Base-by-base conservation (phyloP, 2,329 filamentous ascomycete species). In the Ceratocystis cacaofunesta region DNA sequence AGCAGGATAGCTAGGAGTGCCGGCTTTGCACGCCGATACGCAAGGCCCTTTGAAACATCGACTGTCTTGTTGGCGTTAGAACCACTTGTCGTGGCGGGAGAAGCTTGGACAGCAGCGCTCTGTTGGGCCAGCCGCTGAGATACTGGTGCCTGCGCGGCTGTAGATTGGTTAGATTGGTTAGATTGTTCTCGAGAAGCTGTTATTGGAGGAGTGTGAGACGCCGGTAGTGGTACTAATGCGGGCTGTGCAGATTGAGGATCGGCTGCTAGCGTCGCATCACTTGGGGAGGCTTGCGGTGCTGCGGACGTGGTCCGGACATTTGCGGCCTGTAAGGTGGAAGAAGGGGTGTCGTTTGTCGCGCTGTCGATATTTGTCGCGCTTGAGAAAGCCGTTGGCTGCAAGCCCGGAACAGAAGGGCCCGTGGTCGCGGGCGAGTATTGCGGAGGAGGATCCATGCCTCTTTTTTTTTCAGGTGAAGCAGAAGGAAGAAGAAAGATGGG, bases 11-110 rank as follows among this genome's bases (percentile, higher is more conserved):
- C 41, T 10, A 64, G 46, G 12, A 67, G 64, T 15, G 64, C 22
- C 6, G 66, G 66, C 52, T 65, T 67, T 46, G 66, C 63, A 44
- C 66, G 60, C n/a, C 63, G 58, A 50, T 65, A 65, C 15, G 61
- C 19, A 19, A 62, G 46, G 36, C 50, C 50, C n/a, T 64, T 64
- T 8, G 63, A 58, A 15, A 41, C 22, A 12, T 50, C 28, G 5
- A 41, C n/a, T 4, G 25, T 8, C n/a, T 28, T 48, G 41, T 48
- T 63, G 6, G 12, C 12, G 8, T 12, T 19, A 19, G 58, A 25
- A n/a, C 17, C 43, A 19, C 22, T 44, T 12, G 58, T 22, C 10
- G 58, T 41, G 25, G 8, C 22, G 25, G 58, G 36, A n/a, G 52
- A 58, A 7, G 61, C 43, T 15, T 62, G 61, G 10, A 41, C 41